Conservation (phyloP, 495 filamentous ascomycete species). For the Umbilicaria muhlenbergii region DNA sequence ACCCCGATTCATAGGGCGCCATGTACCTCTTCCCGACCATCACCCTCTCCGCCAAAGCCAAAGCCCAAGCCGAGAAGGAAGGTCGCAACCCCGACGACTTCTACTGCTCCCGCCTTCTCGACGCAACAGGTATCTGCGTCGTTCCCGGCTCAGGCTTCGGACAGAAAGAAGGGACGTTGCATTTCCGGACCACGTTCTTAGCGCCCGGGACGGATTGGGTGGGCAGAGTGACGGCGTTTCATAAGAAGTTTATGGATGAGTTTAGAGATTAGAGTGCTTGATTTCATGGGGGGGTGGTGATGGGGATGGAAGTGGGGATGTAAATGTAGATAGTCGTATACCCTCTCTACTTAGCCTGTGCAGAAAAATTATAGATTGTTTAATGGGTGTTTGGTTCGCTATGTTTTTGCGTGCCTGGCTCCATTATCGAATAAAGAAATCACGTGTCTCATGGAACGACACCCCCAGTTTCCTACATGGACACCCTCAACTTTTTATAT, state of each 20-base stretch:
- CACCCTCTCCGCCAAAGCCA: constrained; percentile 54
- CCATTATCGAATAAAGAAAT: no score
- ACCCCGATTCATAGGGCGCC: constrained; percentile 39
- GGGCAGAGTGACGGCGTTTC: constrained; percentile 73
- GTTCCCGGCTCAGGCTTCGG: constrained; percentile 88
- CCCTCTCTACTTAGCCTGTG: no score
- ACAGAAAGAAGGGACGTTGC: constrained; percentile 77
- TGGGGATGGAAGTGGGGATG: neutral
- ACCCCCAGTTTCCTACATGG: no score
- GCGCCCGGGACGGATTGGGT: constrained; percentile 95
- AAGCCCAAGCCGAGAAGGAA: constrained; percentile 57
- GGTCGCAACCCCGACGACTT: constrained; percentile 74
- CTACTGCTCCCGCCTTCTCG: constrained; percentile 78
- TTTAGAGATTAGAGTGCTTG: constrained; percentile 23
- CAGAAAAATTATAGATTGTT: no score
- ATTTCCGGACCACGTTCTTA: constrained; percentile 95
- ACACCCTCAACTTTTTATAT: no score
- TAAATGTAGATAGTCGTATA: no score
- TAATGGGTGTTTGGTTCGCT: neutral
- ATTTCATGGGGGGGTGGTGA: neutral
- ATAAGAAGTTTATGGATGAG: constrained; percentile 80
- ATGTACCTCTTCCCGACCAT: constrained; percentile 99
- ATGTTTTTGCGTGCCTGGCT: no score
- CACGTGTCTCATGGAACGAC: no score
- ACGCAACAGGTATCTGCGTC: constrained; percentile 90